Conservation (phyloP, 768 basidiomycete species). For the Hericium alpestre region DNA sequence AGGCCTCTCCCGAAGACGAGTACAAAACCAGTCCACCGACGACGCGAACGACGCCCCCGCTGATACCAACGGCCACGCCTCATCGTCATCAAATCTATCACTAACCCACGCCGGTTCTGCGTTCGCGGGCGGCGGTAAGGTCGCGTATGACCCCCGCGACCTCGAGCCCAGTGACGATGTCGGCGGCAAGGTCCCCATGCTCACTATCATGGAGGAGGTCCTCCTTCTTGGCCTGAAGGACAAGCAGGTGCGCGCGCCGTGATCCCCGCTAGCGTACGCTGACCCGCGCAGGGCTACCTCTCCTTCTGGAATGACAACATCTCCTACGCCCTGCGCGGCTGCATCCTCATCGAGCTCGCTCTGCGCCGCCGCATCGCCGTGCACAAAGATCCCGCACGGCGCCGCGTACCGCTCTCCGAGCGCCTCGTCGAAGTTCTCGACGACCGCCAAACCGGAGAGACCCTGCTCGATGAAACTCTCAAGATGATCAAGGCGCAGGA, state of each 20-base stretch:
- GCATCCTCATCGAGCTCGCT: constrained; percentile 94
- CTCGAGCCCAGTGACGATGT: constrained; percentile 58
- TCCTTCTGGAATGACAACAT: constrained; percentile 99
- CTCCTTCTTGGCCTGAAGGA: constrained; percentile 90
- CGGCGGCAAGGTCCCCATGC: constrained; percentile 66
- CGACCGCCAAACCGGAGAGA: constrained; percentile 89
- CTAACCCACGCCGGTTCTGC: constrained; percentile 61
- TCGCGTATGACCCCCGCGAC: constrained; percentile 92
- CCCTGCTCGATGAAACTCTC: constrained; percentile 89
- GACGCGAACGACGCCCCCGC: constrained; percentile 12
- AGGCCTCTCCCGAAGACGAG: constrained; percentile 49
- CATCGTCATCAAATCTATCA: constrained; percentile 18
- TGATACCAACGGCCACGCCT: constrained; percentile 11
- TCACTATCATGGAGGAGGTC: constrained; percentile 97
- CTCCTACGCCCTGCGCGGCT: constrained; percentile 95
- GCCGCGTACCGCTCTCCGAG: constrained; percentile 66
- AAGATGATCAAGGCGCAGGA: constrained; percentile 89
- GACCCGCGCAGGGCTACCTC: constrained; percentile 66
- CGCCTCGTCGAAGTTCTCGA: constrained; percentile 85
- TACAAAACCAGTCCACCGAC: constrained; percentile 27
- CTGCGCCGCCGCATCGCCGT: constrained; percentile 90
- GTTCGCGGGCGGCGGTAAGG: constrained; percentile 75
- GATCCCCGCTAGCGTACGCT: too few species aligned
- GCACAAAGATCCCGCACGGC: constrained; percentile 71
- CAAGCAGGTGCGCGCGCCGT: constrained; percentile 58